phyloP scores from a whole-genome alignment of 1,284 basidiomycete genomes.

The Cryptococcus sp. region DNA sequence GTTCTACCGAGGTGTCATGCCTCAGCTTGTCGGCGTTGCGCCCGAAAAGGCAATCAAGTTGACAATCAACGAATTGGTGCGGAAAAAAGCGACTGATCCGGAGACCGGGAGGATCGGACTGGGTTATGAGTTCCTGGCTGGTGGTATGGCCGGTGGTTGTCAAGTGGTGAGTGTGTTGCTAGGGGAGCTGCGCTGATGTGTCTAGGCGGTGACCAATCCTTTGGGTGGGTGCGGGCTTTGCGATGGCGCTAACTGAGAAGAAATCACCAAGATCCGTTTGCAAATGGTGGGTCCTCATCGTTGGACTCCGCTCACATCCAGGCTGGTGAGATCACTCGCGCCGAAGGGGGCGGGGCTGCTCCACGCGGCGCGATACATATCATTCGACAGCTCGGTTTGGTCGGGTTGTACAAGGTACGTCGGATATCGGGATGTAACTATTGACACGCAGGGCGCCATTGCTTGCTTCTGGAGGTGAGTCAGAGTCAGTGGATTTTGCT shows the following conservation, averaged over 20 bases:
- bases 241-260: constrained; percentile 11
- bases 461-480: constrained; percentile 45
- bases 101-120: constrained; percentile 91
- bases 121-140: constrained; percentile 84
- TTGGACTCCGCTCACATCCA: constrained; percentile 7
- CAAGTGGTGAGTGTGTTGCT: constrained; percentile 77
- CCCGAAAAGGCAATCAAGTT: constrained; percentile 79
- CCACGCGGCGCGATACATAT: constrained; percentile 89
- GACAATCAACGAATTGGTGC: constrained; percentile 92
- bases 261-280: constrained; percentile 86
- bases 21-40: constrained; percentile 94
- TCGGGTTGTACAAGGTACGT: constrained; percentile 82
- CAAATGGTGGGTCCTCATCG: constrained; percentile 68
- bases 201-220: constrained; percentile 90
- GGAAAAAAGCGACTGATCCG: constrained; percentile 81
- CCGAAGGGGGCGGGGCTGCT: constrained; percentile 66
- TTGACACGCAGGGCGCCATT: constrained; percentile 32
- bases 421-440: neutral
- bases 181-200: neutral
- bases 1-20: constrained; percentile 94
- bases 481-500: constrained; percentile 58
- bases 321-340: constrained; percentile 80
- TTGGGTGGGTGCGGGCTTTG: constrained; percentile 65
- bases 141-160: constrained; percentile 91
- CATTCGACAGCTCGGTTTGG: constrained; percentile 83